Percentiles rank a stretch among this genome's conserved stretches.
Evolutionary conservation across 352 stramenopile genomes (phyloP).

Genomic region (Globisporangium camurandrum): DNA sequence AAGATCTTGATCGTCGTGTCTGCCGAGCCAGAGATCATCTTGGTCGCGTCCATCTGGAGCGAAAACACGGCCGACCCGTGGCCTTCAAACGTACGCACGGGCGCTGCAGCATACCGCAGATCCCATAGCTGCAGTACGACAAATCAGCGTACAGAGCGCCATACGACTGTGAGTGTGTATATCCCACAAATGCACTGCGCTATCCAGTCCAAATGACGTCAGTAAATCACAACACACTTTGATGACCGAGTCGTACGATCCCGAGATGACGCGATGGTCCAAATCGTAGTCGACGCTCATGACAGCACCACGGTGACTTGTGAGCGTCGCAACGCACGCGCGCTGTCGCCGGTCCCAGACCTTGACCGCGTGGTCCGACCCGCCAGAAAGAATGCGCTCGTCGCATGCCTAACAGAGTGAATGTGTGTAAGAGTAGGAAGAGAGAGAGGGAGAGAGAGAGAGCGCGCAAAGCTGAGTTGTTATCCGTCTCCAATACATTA

Average conservation of each 20-base stretch:
- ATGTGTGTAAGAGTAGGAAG: not conserved
- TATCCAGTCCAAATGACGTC: not conserved
- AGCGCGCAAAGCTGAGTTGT: not conserved
- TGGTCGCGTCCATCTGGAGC: slow-evolving; percentile 20
- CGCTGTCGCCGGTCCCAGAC: slow-evolving; percentile 22
- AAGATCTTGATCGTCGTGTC: slow-evolving; percentile 31
- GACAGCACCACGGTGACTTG: slow-evolving; percentile 16
- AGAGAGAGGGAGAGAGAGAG: not conserved
- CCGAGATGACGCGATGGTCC: slow-evolving; percentile 16
- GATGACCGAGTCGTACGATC: slow-evolving; percentile 23
- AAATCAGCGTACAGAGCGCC: too few species aligned
- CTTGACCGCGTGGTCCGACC: slow-evolving; percentile 21
- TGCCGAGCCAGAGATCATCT: slow-evolving; percentile 24
- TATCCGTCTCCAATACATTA: too few species aligned
- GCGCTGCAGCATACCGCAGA: slow-evolving; percentile 7
- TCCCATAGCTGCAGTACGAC: slow-evolving; percentile 25
- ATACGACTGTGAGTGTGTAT: not conserved
- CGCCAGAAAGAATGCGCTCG: slow-evolving; percentile 14
- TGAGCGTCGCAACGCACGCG: slow-evolving; percentile 11
- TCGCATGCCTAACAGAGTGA: slow-evolving; percentile 8
- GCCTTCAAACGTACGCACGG: slow-evolving; percentile 16
- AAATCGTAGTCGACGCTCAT: slow-evolving; percentile 23
- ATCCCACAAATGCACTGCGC: not conserved
- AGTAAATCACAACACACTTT: slow-evolving; percentile 4
- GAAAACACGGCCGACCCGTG: slow-evolving; percentile 26